Conservation (phyloP, 176 grass and related monocot species). For the Sorghum bicolor region Sorghum_bicolor_NCBIv3 NC_012872.2:54895001-54895500, state of each 20-base stretch:
- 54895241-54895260: constrained; percentile 88
- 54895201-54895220: not conserved
- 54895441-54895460: too few relatives aligned
- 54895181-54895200: not conserved
- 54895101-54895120: not conserved
- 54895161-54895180: not conserved
- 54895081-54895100: not conserved
- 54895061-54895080: not conserved
- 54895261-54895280: constrained; percentile 65
- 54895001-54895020: not conserved
- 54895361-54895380: not conserved
- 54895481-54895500: not conserved
- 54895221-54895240: constrained; percentile 41
- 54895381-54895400: not conserved
- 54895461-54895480: too few relatives aligned
- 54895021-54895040: not conserved
- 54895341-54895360: not conserved
- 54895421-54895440: not conserved
- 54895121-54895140: not conserved
- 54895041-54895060: not conserved
- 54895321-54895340: not conserved
- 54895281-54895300: constrained; percentile 66
- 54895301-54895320: not conserved
- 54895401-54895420: not conserved
- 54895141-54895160: not conserved